phyloP scores from a whole-genome alignment of 257 asterid genomes.

The Solanum medicagineum region DNA sequence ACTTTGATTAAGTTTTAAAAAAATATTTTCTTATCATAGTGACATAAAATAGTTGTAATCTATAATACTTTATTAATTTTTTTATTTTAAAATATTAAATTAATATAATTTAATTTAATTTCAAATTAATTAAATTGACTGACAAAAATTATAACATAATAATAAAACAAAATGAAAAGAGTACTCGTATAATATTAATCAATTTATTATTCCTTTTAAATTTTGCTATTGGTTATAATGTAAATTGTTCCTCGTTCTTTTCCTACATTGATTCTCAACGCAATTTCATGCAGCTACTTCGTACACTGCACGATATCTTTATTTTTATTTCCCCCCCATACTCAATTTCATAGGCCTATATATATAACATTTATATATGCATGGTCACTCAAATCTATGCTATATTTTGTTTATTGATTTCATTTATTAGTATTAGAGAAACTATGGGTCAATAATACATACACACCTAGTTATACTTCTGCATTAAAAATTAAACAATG shows the following conservation, averaged over 20 bases:
- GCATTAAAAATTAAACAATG: not conserved
- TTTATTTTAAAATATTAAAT: too few species aligned
- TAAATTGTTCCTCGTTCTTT: conserved; percentile 13
- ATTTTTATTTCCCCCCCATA: not conserved
- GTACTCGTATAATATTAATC: not conserved
- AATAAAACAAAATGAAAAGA: too few species aligned
- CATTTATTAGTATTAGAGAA: not conserved
- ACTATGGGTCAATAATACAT: not conserved
- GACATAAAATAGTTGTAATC: too few species aligned
- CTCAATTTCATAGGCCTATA: conserved; percentile 13
- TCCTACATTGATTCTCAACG: conserved; percentile 39
- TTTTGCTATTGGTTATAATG: not conserved
- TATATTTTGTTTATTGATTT: not conserved
- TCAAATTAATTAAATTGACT: too few species aligned
- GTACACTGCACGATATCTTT: conserved; percentile 48
- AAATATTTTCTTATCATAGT: too few species aligned
- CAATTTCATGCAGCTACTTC: conserved; percentile 48
- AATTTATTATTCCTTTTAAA: not conserved
- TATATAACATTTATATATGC: not conserved
- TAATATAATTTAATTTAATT: too few species aligned
- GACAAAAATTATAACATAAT: too few species aligned
- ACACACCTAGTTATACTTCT: not conserved
- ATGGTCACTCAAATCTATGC: conserved; percentile 38
- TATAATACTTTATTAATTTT: too few species aligned
- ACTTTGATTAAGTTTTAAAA: too few species aligned